Conservation (phyloP, 1,284 basidiomycete species). For the Gymnopus androsaceus region DNA sequence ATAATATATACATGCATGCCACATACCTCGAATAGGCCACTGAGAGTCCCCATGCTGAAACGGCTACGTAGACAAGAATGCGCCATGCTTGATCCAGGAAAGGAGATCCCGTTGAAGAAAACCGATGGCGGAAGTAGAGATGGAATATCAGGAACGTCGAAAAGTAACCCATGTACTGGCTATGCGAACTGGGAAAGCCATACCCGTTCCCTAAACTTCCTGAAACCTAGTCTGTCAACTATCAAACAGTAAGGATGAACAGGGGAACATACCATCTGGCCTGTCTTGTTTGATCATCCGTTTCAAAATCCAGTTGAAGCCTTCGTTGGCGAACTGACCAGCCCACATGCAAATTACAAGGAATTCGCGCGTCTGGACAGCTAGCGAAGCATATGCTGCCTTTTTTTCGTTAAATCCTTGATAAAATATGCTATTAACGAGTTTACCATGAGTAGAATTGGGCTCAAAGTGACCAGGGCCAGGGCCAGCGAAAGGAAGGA, state of each 20-base stretch:
- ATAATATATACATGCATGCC: not conserved
- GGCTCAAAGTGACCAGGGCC: conserved; percentile 73
- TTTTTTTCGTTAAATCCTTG: conserved; percentile 29
- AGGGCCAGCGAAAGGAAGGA: conserved; percentile 63
- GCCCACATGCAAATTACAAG: conserved; percentile 81
- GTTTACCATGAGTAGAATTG: conserved; percentile 74
- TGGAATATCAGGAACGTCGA: conserved; percentile 76
- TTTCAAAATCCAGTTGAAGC: conserved; percentile 73
- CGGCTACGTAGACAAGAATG: conserved; percentile 46
- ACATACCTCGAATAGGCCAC: conserved; percentile 82
- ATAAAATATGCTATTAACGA: not conserved
- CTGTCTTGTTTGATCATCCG: conserved; percentile 68
- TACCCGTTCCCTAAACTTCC: conserved; percentile 73
- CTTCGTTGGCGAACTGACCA: conserved; percentile 77
- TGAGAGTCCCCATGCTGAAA: conserved; percentile 56
- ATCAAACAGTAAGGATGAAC: not conserved
- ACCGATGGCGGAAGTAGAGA: conserved; percentile 70
- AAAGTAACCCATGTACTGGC: conserved; percentile 89
- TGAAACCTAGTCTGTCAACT: conserved; percentile 26
- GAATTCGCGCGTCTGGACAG: conserved; percentile 77
- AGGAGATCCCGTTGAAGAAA: conserved; percentile 51
- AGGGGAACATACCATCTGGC: conserved; percentile 54
- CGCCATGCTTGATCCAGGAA: conserved; percentile 54
- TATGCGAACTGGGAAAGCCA: conserved; percentile 87
- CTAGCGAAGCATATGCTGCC: conserved; percentile 79